Evolutionary conservation across 1,284 basidiomycete species (phyloP).

Genomic region (Irpex sp.): DNA sequence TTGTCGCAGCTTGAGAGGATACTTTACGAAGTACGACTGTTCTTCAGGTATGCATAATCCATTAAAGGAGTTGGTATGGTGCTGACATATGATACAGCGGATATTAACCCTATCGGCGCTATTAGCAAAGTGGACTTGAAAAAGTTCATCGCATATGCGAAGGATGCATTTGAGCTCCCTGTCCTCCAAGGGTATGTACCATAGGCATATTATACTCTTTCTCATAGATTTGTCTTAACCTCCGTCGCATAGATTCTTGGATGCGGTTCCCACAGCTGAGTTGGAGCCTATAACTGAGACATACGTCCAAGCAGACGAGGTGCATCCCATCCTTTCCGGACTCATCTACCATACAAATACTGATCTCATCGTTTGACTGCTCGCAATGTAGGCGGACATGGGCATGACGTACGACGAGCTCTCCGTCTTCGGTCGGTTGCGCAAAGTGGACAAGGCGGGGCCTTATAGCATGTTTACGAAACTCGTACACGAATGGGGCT

Average conservation of each 20-base stretch:
- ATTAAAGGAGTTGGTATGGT: background rate
- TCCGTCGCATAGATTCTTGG: slow-evolving; percentile 66
- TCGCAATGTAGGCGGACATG: slow-evolving; percentile 76
- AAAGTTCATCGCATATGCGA: slow-evolving; percentile 89
- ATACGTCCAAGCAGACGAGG: slow-evolving; percentile 96
- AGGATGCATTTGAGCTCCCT: slow-evolving; percentile 78
- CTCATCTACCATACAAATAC: background rate
- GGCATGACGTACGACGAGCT: slow-evolving; percentile 99
- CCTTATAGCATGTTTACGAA: slow-evolving; percentile 97
- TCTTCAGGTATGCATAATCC: slow-evolving; percentile 60
- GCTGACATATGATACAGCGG: slow-evolving; percentile 51
- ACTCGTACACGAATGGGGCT: slow-evolving; percentile 90
- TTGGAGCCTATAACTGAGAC: slow-evolving; percentile 93
- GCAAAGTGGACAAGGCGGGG: slow-evolving; percentile 96
- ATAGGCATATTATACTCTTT: background rate
- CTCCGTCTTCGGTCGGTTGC: slow-evolving; percentile 87
- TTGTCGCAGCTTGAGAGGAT: slow-evolving; percentile 81
- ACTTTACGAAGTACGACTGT: slow-evolving; percentile 97
- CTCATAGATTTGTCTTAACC: too few relatives aligned
- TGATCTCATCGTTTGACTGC: background rate
- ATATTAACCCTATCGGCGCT: slow-evolving; percentile 97
- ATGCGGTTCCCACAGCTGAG: slow-evolving; percentile 93
- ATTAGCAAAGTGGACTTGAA: slow-evolving; percentile 98
- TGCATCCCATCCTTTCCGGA: slow-evolving; percentile 21
- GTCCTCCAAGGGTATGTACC: slow-evolving; percentile 67